Conservation (phyloP, 768 basidiomycete genomes). For the Kwoniella bestiolae region DNA sequence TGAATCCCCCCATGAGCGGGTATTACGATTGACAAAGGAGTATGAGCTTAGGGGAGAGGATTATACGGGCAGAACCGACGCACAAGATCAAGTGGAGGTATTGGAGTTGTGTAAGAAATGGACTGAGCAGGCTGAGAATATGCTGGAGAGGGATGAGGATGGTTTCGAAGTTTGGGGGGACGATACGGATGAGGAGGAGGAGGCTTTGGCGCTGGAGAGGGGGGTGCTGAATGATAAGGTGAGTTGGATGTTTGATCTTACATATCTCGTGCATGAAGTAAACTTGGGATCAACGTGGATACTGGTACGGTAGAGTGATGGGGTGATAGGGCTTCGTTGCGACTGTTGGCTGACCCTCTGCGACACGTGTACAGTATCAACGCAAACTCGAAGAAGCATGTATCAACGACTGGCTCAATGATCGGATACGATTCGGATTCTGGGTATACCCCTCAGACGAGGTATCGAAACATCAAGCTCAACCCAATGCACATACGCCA, state of each 20-base stretch:
- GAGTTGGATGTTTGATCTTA: not conserved
- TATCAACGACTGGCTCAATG: slow-evolving; percentile 26
- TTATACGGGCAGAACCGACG: not conserved
- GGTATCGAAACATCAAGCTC: not conserved
- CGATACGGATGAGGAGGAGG: slow-evolving; percentile 10
- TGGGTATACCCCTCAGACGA: slow-evolving; percentile 37
- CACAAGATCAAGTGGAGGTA: slow-evolving; percentile 9
- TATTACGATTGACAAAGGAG: slow-evolving; percentile 3
- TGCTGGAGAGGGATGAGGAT: slow-evolving; percentile 6
- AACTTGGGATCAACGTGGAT: no score
- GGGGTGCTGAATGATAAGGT: slow-evolving; percentile 4
- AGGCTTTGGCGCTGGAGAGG: not conserved
- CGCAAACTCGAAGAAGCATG: slow-evolving; percentile 18
- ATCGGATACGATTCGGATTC: slow-evolving; percentile 29
- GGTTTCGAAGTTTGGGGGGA: slow-evolving; percentile 7
- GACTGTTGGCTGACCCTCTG: not conserved
- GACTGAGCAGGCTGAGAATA: not conserved
- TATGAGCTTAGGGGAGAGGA: slow-evolving; percentile 26
- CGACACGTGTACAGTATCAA: slow-evolving; percentile 13
- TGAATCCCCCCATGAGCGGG: not conserved
- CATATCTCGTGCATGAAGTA: no score
- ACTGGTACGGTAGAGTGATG: no score
- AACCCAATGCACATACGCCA: not conserved
- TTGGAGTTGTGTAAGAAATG: not conserved
- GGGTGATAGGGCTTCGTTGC: no score